Evolutionary conservation across 495 filamentous ascomycete genomes (phyloP), one percentile per base, ranked within the genome.

Genomic region (Tuber calosporum): DNA sequence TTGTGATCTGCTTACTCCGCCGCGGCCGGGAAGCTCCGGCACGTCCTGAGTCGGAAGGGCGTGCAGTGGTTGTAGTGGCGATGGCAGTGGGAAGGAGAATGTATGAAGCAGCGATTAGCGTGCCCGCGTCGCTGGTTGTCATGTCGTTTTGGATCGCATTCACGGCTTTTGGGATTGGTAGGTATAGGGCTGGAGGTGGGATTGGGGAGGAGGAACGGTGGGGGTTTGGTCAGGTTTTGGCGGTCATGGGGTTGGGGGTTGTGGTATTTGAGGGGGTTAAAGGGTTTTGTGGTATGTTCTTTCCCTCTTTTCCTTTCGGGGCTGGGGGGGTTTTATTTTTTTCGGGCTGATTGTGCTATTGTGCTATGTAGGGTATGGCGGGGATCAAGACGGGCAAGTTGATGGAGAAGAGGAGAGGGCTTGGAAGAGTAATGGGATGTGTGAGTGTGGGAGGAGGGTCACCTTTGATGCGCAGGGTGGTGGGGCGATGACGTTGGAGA

Each of bases 331-430:
- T 42, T 41, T 40, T 79, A 4, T 69, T 40, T 40, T 9, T 9
- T 40, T 40, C n/a, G 43, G 72, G 75, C 80, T 20, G 80, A 79
- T 36, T 82, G 78, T 73, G 78, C 77, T 75, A 79, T 36, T 82
- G 78, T 73, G 78, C 77, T 75, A 75, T 75, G 4, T 36, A 71
- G 69, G 81, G 80, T 80, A 72, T 43, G 48, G 37, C 22, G 67
- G 68, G 48, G 4, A 62, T 71, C 4, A 72, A 45, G 37, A 73
- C 62, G 45, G 45, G 66, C 1, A 48, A 17, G 58, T 70, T 77
- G 66, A 72, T 73, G 72, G 72, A 75, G 39, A 58, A 1, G 42
- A 43, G 1, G 48, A 8, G 48, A 58, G 43, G 20, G 1, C 20
- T 20, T 7, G 20, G 20, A 7, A n/a, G n/a, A 5, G n/a, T 30